A percentile compares a stretch with the other conserved stretches of the same genome.
Evolutionary conservation across 805 yeast genomes (phyloP).

Genomic region (Tetrapisispora phaffii): DNA sequence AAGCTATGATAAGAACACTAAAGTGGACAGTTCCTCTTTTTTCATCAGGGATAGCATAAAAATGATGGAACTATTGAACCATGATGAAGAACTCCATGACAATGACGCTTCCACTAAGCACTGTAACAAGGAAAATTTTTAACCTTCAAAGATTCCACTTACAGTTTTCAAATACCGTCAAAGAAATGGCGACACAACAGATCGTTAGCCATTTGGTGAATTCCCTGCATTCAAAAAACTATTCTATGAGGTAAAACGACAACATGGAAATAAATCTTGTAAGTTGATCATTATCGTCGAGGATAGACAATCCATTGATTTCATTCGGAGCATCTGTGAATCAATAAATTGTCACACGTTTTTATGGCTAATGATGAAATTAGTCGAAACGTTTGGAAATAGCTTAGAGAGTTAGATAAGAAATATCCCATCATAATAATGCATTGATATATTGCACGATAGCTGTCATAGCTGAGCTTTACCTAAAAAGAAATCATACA

Average conservation of each 20-base stretch:
- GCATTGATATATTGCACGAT: slow-evolving; percentile 4
- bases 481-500: background rate
- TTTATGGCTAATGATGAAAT: background rate
- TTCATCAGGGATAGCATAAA: background rate
- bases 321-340: background rate
- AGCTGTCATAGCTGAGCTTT: slow-evolving; percentile 3
- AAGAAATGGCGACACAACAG: background rate
- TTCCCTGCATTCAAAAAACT: background rate
- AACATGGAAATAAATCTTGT: too few species aligned
- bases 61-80: background rate
- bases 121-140: background rate
- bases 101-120: background rate
- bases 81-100: background rate
- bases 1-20: background rate
- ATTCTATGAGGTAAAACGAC: background rate
- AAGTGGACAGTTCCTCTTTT: background rate
- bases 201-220: background rate
- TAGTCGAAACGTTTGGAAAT: background rate
- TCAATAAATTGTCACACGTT: background rate
- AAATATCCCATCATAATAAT: background rate
- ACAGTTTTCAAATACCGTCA: background rate
- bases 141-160: background rate
- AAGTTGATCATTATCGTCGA: background rate
- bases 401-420: slow-evolving; percentile 1
- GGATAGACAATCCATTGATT: background rate